Conservation (phyloP, 2,329 filamentous ascomycete genomes). For the Sclerotinia subarctica region DNA sequence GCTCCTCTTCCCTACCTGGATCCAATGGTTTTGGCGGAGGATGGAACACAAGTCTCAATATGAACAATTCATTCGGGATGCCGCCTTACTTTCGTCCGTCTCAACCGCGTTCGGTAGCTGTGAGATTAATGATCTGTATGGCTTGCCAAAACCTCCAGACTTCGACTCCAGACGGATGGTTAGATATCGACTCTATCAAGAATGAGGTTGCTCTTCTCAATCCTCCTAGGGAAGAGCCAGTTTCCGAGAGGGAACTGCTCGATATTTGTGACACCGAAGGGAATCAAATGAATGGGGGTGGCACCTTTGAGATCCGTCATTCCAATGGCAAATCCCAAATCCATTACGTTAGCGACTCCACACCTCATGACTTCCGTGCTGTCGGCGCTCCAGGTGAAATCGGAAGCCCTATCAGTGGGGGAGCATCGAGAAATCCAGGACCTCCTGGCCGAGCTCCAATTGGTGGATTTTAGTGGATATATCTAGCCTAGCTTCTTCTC, state of each 20-base stretch:
- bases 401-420: slow-evolving; percentile 57
- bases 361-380: slow-evolving; percentile 40
- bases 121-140: slow-evolving; percentile 72
- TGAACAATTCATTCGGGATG: slow-evolving; percentile 45
- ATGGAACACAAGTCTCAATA: slow-evolving; percentile 39
- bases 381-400: slow-evolving; percentile 65
- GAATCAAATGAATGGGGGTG: slow-evolving; percentile 80
- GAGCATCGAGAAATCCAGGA: slow-evolving; percentile 13
- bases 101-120: slow-evolving; percentile 62
- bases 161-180: slow-evolving; percentile 59
- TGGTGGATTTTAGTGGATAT: slow-evolving; percentile 14
- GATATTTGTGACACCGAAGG: slow-evolving; percentile 86
- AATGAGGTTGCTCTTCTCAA: slow-evolving; percentile 59
- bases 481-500: slow-evolving; percentile 14
- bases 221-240: slow-evolving; percentile 46
- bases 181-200: slow-evolving; percentile 64
- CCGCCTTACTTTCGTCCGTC: slow-evolving; percentile 44
- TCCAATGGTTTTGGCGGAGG: slow-evolving; percentile 33
- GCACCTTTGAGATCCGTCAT: slow-evolving; percentile 64
- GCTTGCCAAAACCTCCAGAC: slow-evolving; percentile 65
- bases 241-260: slow-evolving; percentile 66
- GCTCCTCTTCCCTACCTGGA: slow-evolving; percentile 37
- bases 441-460: slow-evolving; percentile 14
- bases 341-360: slow-evolving; percentile 54
- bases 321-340: slow-evolving; percentile 40